Conservation (phyloP, 306 rosid genomes). For the Delonix regia region DNA sequence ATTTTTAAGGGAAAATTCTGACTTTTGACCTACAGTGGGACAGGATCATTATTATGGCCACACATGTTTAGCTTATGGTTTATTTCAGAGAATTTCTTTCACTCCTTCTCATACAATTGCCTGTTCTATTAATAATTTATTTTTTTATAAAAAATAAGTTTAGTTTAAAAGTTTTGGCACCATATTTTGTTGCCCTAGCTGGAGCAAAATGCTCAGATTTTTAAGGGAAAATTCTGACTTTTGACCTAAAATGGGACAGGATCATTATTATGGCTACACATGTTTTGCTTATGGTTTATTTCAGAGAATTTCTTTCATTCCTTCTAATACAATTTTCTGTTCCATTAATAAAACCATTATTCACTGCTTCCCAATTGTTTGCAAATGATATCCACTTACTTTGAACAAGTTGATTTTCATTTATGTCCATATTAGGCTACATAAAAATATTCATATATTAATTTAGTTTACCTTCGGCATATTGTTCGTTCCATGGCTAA, state of each 20-base stretch:
- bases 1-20: background rate
- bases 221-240: background rate
- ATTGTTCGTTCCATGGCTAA: constrained; percentile 22
- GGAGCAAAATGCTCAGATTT: background rate
- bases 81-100: background rate
- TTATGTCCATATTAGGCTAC: constrained; percentile 13
- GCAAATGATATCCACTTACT: background rate
- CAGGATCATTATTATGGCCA: background rate
- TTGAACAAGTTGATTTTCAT: constrained; percentile 5
- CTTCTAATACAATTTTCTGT: background rate
- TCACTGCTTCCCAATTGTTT: constrained; percentile 10
- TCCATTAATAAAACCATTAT: background rate
- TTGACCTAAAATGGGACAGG: background rate
- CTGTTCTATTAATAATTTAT: background rate
- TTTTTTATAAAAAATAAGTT: no score
- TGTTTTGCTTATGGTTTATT: background rate
- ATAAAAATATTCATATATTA: background rate
- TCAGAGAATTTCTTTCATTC: background rate
- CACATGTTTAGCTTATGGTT: background rate
- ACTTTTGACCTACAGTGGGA: background rate
- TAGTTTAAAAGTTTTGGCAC: background rate
- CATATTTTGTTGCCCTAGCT: background rate
- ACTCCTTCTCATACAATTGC: background rate
- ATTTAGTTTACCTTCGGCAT: background rate
- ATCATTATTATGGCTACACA: background rate